Percentiles rank a stretch among this genome's conserved stretches.
These are phyloP conservation scores for Anthracocystis setariae DNA, from an alignment of 1,284 basidiomycete genomes.

Conservation along the genomic window DNA sequence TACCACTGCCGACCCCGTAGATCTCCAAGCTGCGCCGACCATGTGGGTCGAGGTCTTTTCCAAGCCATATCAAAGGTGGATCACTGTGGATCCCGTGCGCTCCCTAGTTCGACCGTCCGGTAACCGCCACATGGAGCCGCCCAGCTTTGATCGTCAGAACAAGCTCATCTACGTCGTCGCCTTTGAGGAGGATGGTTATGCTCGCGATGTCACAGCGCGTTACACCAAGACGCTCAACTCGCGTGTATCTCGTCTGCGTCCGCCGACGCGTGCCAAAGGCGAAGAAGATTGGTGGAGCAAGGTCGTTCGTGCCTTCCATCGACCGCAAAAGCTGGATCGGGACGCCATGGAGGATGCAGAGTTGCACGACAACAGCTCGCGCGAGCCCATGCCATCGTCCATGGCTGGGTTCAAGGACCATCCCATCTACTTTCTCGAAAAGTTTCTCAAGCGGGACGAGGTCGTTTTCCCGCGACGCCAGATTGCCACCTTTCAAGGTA, in stretches of 20 bases:
- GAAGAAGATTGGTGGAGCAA: constrained; percentile 81
- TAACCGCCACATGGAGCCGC: constrained; percentile 78
- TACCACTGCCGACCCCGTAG: constrained; percentile 64
- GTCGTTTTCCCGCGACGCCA: constrained; percentile 81
- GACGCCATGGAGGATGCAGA: constrained; percentile 96
- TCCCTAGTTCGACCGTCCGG: constrained; percentile 69
- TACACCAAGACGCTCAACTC: constrained; percentile 83
- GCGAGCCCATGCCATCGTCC: constrained; percentile 93
- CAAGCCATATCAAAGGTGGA: constrained; percentile 87
- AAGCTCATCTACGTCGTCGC: constrained; percentile 92
- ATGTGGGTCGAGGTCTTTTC: constrained; percentile 99
- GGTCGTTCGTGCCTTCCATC: constrained; percentile 59
- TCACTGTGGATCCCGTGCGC: constrained; percentile 86
- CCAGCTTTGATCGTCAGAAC: constrained; percentile 75
- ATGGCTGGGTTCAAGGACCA: constrained; percentile 95
- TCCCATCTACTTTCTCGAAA: constrained; percentile 86
- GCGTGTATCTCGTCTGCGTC: constrained; percentile 83
- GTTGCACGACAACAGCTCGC: constrained; percentile 79
- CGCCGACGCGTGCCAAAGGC: constrained; percentile 75
- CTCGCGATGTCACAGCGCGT: constrained; percentile 72
- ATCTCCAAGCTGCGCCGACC: constrained; percentile 76
- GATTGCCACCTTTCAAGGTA: constrained; percentile 90
- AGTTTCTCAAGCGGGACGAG: constrained; percentile 88
- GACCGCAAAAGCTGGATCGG: constrained; percentile 73
- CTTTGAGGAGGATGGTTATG: constrained; percentile 81